phyloP scores from a whole-genome alignment of 345 rosid species.

The Bruguiera sexangula region DNA sequence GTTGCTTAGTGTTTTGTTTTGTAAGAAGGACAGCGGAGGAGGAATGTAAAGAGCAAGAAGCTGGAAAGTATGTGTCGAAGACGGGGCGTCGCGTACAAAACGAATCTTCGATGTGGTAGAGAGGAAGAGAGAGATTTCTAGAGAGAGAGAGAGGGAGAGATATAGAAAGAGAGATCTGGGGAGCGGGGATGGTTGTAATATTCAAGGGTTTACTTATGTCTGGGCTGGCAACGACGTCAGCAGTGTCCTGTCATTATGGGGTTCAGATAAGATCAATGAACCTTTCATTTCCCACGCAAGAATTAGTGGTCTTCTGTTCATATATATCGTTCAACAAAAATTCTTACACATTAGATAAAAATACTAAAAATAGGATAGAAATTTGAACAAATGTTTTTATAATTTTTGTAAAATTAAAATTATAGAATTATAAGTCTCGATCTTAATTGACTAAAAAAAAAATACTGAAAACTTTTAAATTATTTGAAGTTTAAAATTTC shows the following conservation, averaged over 20 bases:
- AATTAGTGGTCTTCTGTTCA: not conserved
- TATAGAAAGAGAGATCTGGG: not conserved
- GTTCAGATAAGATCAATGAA: slow-evolving; percentile 33
- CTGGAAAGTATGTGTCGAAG: slow-evolving; percentile 24
- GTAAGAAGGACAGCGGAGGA: not conserved
- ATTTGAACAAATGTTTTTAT: no score
- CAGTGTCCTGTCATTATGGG: not conserved
- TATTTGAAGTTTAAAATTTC: no score
- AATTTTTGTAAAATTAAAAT: no score
- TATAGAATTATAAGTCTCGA: no score
- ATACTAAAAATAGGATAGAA: no score
- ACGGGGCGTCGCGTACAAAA: slow-evolving; percentile 81
- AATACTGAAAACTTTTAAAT: no score
- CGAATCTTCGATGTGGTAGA: slow-evolving; percentile 46
- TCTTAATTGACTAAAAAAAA: no score
- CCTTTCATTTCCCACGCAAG: not conserved
- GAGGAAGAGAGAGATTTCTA: not conserved
- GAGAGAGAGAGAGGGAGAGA: slow-evolving; percentile 10
- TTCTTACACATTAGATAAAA: no score
- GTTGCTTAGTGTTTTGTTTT: not conserved
- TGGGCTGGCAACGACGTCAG: slow-evolving; percentile 41
- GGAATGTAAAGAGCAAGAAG: not conserved
- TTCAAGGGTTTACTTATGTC: slow-evolving; percentile 28
- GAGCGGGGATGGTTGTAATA: slow-evolving; percentile 31
- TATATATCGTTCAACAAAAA: no score